Percentiles rank a stretch among this genome's conserved stretches.
Conservation (phyloP, 2,329 filamentous ascomycete species). For the Aspergillus pseudoviridinutans region DNA sequence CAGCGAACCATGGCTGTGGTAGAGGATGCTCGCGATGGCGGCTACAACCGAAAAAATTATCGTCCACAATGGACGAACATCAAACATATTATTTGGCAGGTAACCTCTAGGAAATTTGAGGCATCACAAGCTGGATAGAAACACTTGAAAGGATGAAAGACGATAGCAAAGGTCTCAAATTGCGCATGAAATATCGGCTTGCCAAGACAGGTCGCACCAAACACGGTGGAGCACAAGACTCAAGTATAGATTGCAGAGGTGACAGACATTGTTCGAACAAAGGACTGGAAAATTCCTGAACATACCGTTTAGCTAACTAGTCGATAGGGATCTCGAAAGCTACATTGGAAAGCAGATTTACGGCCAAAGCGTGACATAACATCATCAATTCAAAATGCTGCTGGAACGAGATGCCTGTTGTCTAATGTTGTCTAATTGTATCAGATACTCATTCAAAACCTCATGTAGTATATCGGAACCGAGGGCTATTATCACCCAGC, state of each 20-base stretch:
- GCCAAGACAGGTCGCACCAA: neutral
- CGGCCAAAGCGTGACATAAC: neutral
- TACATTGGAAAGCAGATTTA: too few relatives aligned
- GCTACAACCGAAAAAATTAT: slow-evolving; percentile 6
- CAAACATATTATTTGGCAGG: slow-evolving; percentile 3
- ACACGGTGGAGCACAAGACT: neutral
- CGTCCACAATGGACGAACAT: neutral
- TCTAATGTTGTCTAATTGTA: neutral
- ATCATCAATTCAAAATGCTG: neutral
- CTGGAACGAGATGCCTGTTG: neutral
- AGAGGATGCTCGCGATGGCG: slow-evolving; percentile 10
- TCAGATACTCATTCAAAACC: neutral
- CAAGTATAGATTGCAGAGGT: too few relatives aligned
- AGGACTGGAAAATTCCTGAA: too few relatives aligned
- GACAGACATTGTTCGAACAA: too few relatives aligned
- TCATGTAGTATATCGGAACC: slow-evolving; percentile 38
- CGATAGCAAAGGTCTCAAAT: neutral
- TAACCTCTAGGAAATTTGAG: neutral
- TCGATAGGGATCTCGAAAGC: too few relatives aligned
- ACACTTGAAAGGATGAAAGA: too few relatives aligned
- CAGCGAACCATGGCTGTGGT: slow-evolving; percentile 2
- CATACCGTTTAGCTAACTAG: too few relatives aligned
- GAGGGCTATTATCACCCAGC: slow-evolving; percentile 41
- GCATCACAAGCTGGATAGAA: too few relatives aligned
- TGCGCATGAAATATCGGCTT: neutral